Base-by-base conservation (phyloP, 192 early-diverging fungal genomes). In the Irineochytrium annulatum region DNA sequence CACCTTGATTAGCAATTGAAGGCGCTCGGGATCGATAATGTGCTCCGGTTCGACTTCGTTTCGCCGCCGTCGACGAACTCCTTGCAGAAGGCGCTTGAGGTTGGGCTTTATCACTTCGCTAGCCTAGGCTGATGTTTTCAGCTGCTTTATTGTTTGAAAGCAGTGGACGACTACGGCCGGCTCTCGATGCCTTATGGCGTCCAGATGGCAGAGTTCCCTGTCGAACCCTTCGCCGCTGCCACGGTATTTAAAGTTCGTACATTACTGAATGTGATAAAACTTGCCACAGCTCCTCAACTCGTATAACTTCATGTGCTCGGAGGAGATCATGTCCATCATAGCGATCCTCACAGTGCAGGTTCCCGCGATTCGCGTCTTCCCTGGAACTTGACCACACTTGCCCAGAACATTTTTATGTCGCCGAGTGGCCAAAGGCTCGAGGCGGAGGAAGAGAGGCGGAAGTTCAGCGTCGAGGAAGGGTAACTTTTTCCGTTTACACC, bases 281-380 rank as follows among this genome's bases (percentile, higher is more conserved):
- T 28, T 45, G 31, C 22, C 34, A 2, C 33, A 80, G 77, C 52
- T 89, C 4, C 39, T 90, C 13, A 79, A 85, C 28, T 86, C 84
- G 4, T 67, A 68, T 37, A 68, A 65, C 6, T 87, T 86, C 51
- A 70, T 72, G 27, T 93, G 91, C 59, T 72, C 72, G 20, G 80
- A 90, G 48, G 91, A 93, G 41, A 81, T 87, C 11, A 62, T 90
- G 1, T 86, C 88, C 0, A 90, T 93, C 55, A 86, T 86, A 17
- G 89, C 91, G 0, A 86, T 91, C 83, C 45, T 91, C 28, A 81
- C 83, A 13, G 88, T 91, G 1, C 83, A 92, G 63, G 83, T 87
- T 29, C 57, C 80, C 3, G 84, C 77, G 68, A 33, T 81, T 17
- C 61, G 66, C 13, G 65, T 76, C 5, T 56, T 0, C 14, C 14